A percentile compares a stretch with the other conserved stretches of the same genome.
Evolutionary conservation across 225 moss, liverwort and hornwort genomes (phyloP).

Genomic region (Marchantia paleacea): DNA sequence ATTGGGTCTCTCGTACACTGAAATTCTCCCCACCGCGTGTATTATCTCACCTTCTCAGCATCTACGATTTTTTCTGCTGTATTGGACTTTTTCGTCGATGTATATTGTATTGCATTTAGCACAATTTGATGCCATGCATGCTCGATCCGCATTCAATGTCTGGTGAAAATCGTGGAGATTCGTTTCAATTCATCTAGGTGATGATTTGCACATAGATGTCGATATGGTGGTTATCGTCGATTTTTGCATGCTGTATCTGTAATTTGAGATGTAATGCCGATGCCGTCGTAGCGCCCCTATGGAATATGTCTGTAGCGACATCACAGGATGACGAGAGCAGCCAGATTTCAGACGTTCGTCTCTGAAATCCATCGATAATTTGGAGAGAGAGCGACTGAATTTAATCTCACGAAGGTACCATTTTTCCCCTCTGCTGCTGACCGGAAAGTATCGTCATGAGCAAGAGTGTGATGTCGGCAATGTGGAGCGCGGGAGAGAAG

Average conservation of each 20-base stretch:
- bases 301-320: neutral
- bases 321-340: neutral
- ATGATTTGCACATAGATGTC: neutral
- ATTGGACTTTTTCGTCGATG: neutral
- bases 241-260: neutral
- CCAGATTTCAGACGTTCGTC: neutral
- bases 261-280: neutral
- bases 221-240: neutral
- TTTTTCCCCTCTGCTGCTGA: neutral
- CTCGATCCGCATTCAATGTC: neutral
- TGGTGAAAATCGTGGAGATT: neutral
- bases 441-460: neutral
- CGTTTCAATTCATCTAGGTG: neutral
- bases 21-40: constrained; percentile 12
- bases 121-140: neutral
- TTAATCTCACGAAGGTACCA: neutral
- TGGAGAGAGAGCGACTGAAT: neutral
- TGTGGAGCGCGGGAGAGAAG: too few species aligned
- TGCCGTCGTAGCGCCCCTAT: neutral
- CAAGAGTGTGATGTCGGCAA: neutral
- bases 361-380: neutral
- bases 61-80: neutral
- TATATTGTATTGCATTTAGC: neutral
- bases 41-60: neutral
- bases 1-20: constrained; percentile 17